Percentiles rank a stretch among this genome's conserved stretches.
phyloP scores from a whole-genome alignment of 495 filamentous ascomycete genomes.

The Jackrogersella multiformis region DNA sequence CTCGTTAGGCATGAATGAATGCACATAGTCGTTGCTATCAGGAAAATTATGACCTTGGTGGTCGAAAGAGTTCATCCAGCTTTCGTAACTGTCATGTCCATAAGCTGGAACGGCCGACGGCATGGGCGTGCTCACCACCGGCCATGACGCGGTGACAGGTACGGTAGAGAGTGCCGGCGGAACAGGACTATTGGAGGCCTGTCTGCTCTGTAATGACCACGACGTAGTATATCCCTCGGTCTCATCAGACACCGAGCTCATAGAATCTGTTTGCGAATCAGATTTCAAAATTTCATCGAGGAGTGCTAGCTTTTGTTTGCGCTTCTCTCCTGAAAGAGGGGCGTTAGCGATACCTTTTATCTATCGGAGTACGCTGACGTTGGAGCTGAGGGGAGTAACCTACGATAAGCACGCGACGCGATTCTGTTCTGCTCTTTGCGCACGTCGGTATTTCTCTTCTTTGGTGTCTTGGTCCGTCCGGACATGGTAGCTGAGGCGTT shows the following conservation, averaged over 20 bases:
- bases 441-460: constrained; percentile 45
- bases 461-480: constrained; percentile 27
- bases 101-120: constrained; percentile 30
- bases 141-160: constrained; percentile 24
- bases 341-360: constrained; percentile 28
- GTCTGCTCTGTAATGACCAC: constrained; percentile 32
- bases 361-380: not conserved
- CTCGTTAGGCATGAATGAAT: constrained; percentile 19
- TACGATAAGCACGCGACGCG: constrained; percentile 49
- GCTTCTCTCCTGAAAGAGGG: constrained; percentile 45
- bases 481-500: constrained; percentile 23
- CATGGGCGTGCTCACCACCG: constrained; percentile 28
- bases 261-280: constrained; percentile 44
- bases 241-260: constrained; percentile 48
- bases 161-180: constrained; percentile 24
- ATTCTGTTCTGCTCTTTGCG: constrained; percentile 50
- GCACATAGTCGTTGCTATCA: constrained; percentile 25
- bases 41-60: constrained; percentile 15
- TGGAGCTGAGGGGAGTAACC: constrained; percentile 13
- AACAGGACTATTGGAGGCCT: constrained; percentile 41
- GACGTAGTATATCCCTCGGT: constrained; percentile 40
- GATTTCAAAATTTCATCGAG: constrained; percentile 46
- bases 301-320: constrained; percentile 49
- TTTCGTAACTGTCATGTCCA: constrained; percentile 26
- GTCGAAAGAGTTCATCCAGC: constrained; percentile 34